Evolutionary conservation across 805 yeast genomes (phyloP).

Genomic region (Kluyveromyces aestuarii): DNA sequence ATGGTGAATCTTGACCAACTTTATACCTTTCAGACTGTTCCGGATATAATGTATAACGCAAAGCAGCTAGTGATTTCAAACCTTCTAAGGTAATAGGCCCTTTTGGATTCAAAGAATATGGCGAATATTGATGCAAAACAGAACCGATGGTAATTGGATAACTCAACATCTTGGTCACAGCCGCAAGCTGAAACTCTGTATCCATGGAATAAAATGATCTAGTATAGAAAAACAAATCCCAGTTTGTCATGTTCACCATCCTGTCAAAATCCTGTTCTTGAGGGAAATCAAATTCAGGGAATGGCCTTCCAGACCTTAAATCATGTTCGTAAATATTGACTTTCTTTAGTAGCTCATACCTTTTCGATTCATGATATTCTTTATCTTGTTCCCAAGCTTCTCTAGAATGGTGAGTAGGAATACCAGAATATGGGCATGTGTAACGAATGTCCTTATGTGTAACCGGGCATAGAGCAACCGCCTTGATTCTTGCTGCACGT

Average conservation of each 20-base stretch:
- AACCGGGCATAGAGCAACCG: conserved; percentile 85
- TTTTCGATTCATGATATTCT: conserved; percentile 57
- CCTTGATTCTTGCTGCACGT: conserved; percentile 83
- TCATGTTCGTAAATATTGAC: conserved; percentile 94
- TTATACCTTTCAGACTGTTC: conserved; percentile 26
- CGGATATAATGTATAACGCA: conserved; percentile 84
- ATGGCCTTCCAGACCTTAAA: conserved; percentile 83
- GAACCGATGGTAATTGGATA: conserved; percentile 89
- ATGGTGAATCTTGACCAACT: conserved; percentile 72
- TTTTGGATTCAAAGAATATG: conserved; percentile 70
- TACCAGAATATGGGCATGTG: conserved; percentile 90
- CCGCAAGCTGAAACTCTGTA: conserved; percentile 91
- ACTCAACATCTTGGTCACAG: conserved; percentile 87
- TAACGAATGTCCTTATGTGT: conserved; percentile 70
- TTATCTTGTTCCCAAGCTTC: conserved; percentile 83
- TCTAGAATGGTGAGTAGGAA: conserved; percentile 88
- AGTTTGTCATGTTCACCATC: conserved; percentile 63
- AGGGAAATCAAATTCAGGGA: conserved; percentile 95
- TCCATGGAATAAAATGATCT: conserved; percentile 93
- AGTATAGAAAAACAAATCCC: conserved; percentile 93
- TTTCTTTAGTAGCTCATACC: conserved; percentile 67
- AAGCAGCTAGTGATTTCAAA: conserved; percentile 83
- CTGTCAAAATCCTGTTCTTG: conserved; percentile 67
- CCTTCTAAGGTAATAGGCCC: conserved; percentile 92
- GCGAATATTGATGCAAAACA: conserved; percentile 73